These are phyloP conservation scores for Teunomyces panamensis DNA, from an alignment of 805 yeast species.

Conservation along the genomic window DNA sequence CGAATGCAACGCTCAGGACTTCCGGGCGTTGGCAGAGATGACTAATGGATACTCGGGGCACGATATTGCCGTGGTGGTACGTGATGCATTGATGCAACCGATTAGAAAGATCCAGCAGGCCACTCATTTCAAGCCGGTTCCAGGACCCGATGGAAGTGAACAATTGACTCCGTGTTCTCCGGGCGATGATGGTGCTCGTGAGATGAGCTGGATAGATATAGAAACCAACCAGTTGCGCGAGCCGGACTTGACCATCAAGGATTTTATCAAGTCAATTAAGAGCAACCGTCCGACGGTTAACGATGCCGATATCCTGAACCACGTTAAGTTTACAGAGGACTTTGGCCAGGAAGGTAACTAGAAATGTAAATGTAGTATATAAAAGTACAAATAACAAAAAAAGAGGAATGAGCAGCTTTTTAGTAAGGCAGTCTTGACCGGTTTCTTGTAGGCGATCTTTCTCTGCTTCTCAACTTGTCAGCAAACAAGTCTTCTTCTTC, in stretches of 20 bases:
- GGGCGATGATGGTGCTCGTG: conserved; percentile 83
- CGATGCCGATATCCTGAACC: conserved; percentile 74
- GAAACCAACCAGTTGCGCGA: conserved; percentile 86
- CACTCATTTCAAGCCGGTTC: conserved; percentile 79
- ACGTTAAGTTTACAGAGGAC: conserved; percentile 85
- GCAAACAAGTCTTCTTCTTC: conserved; percentile 36
- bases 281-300: conserved; percentile 95
- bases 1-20: conserved; percentile 68
- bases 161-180: conserved; percentile 93
- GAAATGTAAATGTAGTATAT: conserved; percentile 3
- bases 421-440: conserved; percentile 1
- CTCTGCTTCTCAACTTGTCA: conserved; percentile 16
- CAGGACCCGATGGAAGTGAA: conserved; percentile 37
- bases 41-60: conserved; percentile 98
- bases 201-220: conserved; percentile 91
- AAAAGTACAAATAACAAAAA: neutral
- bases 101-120: conserved; percentile 93
- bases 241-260: conserved; percentile 86
- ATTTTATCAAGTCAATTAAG: conserved; percentile 88
- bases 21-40: conserved; percentile 77
- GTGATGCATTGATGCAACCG: conserved; percentile 98
- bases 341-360: conserved; percentile 97
- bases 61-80: conserved; percentile 93
- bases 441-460: conserved; percentile 3
- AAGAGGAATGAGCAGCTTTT: neutral